Evolutionary conservation across 345 rosid species (phyloP).

Genomic region (Syzygium aqueum): DNA sequence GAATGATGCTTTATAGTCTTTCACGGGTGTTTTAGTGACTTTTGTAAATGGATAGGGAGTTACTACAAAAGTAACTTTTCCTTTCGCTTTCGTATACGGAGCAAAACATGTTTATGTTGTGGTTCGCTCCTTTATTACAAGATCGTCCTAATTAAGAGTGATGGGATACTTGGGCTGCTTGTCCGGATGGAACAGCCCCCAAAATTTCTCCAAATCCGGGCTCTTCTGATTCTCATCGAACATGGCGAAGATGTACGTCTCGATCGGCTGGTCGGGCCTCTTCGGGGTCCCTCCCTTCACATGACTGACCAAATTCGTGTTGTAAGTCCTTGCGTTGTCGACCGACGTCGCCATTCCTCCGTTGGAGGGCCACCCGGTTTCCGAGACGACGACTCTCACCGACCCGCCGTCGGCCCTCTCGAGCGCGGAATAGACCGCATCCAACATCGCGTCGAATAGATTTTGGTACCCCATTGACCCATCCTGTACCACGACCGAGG

Average conservation of each 20-base stretch:
- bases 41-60: neutral
- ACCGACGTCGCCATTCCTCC: constrained; percentile 16
- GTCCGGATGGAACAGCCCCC: constrained; percentile 44
- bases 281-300: constrained; percentile 38
- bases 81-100: neutral
- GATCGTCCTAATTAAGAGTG: constrained; percentile 19
- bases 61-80: neutral
- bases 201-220: constrained; percentile 40
- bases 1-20: neutral
- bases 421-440: constrained; percentile 38
- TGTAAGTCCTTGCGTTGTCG: constrained; percentile 46
- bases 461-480: constrained; percentile 19
- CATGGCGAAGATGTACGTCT: constrained; percentile 57
- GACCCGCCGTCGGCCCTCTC: constrained; percentile 47
- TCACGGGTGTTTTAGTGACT: neutral
- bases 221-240: constrained; percentile 49
- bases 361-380: constrained; percentile 60
- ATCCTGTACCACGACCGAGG: constrained; percentile 2
- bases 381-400: constrained; percentile 44
- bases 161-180: constrained; percentile 36
- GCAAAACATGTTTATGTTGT: neutral
- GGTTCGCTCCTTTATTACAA: neutral
- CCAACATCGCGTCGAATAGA: constrained; percentile 51
- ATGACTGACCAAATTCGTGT: constrained; percentile 41
- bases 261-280: constrained; percentile 37